Percentiles rank a stretch among this genome's conserved stretches.
Conservation (phyloP, 495 filamentous ascomycete genomes). For the Hapsidospora chrysogenum region DNA sequence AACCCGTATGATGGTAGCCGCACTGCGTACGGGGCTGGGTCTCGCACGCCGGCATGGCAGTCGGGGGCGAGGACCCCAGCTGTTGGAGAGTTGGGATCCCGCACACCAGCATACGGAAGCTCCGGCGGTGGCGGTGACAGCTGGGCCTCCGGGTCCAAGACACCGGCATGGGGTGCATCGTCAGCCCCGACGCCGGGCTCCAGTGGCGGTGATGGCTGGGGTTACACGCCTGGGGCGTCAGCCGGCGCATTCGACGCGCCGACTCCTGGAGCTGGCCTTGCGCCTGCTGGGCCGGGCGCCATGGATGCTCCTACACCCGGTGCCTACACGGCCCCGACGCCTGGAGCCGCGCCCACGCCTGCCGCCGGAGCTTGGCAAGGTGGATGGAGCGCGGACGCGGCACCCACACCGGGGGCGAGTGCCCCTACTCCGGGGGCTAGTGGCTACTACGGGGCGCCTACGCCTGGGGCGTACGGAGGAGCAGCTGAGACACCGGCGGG, state of each 20-base stretch:
- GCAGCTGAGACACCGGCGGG: conserved; percentile 61
- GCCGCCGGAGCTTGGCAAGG: conserved; percentile 29
- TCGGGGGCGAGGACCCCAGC: conserved; percentile 41
- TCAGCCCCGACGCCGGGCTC: conserved; percentile 39
- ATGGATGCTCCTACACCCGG: conserved; percentile 40
- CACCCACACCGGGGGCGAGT: conserved; percentile 44
- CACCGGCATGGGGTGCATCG: conserved; percentile 52
- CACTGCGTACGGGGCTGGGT: conserved; percentile 44
- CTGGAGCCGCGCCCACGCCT: conserved; percentile 37
- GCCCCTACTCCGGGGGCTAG: conserved; percentile 42
- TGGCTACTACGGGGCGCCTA: conserved; percentile 50
- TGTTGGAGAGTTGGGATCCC: conserved; percentile 47
- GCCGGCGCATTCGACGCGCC: conserved; percentile 59
- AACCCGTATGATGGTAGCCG: conserved; percentile 69
- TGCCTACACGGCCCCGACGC: conserved; percentile 46
- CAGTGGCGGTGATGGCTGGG: conserved; percentile 27
- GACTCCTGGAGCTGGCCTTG: conserved; percentile 52
- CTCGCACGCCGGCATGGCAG: conserved; percentile 33
- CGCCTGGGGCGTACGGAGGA: conserved; percentile 57
- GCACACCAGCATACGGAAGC: conserved; percentile 53
- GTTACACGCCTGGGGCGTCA: conserved; percentile 34
- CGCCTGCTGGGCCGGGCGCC: conserved; percentile 40
- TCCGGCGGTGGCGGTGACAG: conserved; percentile 38
- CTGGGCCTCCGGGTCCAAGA: conserved; percentile 58
- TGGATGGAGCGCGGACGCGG: conserved; percentile 28